Evolutionary conservation across 345 rosid species (phyloP), one percentile per base, ranked within the genome.

Genomic region (Syzygium oleosum): DNA sequence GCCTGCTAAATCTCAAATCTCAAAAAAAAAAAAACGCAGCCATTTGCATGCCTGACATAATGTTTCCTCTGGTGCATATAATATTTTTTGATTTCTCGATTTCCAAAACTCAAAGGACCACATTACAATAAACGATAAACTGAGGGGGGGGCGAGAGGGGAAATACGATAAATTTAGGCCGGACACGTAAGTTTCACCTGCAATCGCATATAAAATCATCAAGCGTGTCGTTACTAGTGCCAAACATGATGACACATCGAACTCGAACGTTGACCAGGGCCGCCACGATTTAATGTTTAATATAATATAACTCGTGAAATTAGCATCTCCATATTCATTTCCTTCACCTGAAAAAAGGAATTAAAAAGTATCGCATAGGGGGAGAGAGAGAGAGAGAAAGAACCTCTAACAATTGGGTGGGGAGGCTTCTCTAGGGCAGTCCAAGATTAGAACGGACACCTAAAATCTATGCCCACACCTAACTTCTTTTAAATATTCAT

Each of bases 1-100:
- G 86, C 86, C 73, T 34, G 86, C 86, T 38, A n/a, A 53, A 25
- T 85, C 63, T 85, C 86, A 11, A 38, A 55, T 38, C 21, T 55
- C 51, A 43, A 55, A 5, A 38, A 19, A 43, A 43, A 6, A 43
- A 43, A 43, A 43, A 43, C 5, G 86, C 52, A 38, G 34, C 22
- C 86, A 54, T 55, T 85, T 54, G 65, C 86, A 55, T 4, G 80
- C 80, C 49, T 38, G 49, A 73, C 80, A 38, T 27, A 11, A 38
- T 73, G 80, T 73, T 31, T 9, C 80, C 49, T 38, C 0, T 1
- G 27, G 80, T 73, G 49, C 80, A 68, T 21, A 9, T 34, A 34
- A 61, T n/a, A n/a, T 6, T 8, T 34, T 5, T 17, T 68, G 19
- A 34, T 34, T 34, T 19, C 12, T 73, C 7, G 8, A 2, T 68